phyloP scores from a whole-genome alignment of 805 yeast genomes.

The Candida palmyrensis region DNA sequence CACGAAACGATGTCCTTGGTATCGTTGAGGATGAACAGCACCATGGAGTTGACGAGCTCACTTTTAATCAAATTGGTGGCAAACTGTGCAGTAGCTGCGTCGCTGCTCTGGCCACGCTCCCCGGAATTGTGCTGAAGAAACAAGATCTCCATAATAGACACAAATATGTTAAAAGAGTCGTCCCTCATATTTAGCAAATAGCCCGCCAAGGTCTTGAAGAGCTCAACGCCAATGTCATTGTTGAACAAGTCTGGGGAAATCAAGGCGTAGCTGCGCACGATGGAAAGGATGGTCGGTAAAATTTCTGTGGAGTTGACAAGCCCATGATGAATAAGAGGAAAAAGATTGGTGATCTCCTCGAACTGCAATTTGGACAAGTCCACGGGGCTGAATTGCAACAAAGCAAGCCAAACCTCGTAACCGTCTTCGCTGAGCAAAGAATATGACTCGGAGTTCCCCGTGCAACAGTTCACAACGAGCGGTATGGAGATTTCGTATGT shows the following conservation, averaged over 20 bases:
- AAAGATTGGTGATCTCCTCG: constrained; percentile 37
- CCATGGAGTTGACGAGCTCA: constrained; percentile 41
- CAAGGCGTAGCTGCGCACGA: constrained; percentile 59
- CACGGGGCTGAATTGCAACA: constrained; percentile 57
- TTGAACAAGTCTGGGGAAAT: constrained; percentile 26
- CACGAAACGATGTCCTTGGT: constrained; percentile 36
- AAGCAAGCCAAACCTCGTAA: constrained; percentile 72
- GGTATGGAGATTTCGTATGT: constrained; percentile 59
- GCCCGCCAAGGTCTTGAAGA: constrained; percentile 46
- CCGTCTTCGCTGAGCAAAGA: constrained; percentile 81
- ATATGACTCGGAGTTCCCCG: constrained; percentile 28
- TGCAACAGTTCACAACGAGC: constrained; percentile 59
- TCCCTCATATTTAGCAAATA: constrained; percentile 63
- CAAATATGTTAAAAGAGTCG: constrained; percentile 56
- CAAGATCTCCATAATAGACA: constrained; percentile 50
- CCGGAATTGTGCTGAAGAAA: constrained; percentile 24
- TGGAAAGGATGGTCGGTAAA: constrained; percentile 55
- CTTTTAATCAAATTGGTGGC: constrained; percentile 33
- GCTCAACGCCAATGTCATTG: constrained; percentile 30
- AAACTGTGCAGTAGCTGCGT: too few species aligned
- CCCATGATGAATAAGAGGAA: constrained; percentile 52
- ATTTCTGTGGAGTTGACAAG: constrained; percentile 71
- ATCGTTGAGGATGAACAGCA: constrained; percentile 37
- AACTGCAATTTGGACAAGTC: constrained; percentile 16
- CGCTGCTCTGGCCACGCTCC: too few species aligned